Base-by-base conservation (phyloP, 306 rosid genomes). In the Fragaria nilgerrensis region DNA sequence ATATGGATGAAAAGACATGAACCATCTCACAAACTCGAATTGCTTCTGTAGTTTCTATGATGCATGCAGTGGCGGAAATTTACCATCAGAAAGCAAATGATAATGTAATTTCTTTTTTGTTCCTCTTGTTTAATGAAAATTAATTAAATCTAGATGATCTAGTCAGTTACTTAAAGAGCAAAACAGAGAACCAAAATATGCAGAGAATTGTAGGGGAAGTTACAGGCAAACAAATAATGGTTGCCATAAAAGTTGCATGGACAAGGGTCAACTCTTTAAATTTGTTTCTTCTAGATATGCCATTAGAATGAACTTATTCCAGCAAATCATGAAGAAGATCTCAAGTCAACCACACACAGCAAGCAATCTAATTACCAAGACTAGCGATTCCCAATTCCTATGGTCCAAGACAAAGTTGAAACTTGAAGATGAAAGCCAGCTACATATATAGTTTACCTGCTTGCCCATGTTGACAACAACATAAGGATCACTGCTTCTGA, bases 401-500 rank as follows among this genome's bases (percentile, higher is more conserved):
- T 22, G 52, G 32, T 9, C 4, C 22, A 41, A 43, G n/a, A 13
- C 13, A 64, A 13, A 55, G 61, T 20, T 55, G 11, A n/a, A 53
- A 43, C 27, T 10, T 17, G 11, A 58, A 29, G 2, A 23, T 13
- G 43, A 72, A 52, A 68, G 56, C 2, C 56, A 16, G 27, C 27
- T 22, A 58, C 13, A 8, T 22, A 10, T 32, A 37, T 37, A 37
- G 41, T 15, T 41, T 43, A 92, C 97, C 91, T 89, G 97, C 76
- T 80, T 85, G 61, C 85, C 97, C 97, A 88, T 70, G 77, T 80
- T 89, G 90, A 92, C 19, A 50, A 92, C 29, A 68, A 92, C 87
- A 75, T 92, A 92, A 63, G 97, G 97, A 29, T 92, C 97, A 23
- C 97, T 92, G 82, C 89, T 92, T 1, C 27, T 48, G 5, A 85